Base-by-base conservation (phyloP, 2,329 filamentous ascomycete genomes). In the Lecanicillium sp. region DNA sequence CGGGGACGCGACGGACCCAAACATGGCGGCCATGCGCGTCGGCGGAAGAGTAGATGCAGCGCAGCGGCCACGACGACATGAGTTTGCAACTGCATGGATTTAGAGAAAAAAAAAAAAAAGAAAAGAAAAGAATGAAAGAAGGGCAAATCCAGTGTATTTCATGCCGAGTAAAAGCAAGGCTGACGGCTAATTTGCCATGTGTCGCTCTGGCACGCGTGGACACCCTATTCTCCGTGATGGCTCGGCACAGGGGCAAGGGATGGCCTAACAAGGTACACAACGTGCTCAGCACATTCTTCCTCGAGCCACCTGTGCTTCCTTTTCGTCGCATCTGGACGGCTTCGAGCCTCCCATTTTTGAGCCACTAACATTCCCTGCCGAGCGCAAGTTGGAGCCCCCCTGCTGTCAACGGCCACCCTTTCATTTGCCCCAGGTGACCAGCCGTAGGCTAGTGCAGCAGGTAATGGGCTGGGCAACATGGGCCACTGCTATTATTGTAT, bases 1-100 rank as follows among this genome's bases (percentile, higher is more conserved):
- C 40, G 38, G 33, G 26, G 23, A 27, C 47, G 40, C 40, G 40
- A 33, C 44, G 26, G 29, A 12, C 19, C 40, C 33, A 49, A 49
- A 49, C 47, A 49, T 30, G 35, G 19, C 5, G 6, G 19, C 24
- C 24, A 26, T 35, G n/a, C 26, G 26, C 21, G 37, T 23, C 9
- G 27, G 20, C 15, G 21, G 21, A 24, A 36, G 17, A 41, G 15
- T 9, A 35, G 11, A n/a, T n/a, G 12, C 27, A 17, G 44, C 44
- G 26, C 35, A 46, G 26, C 35, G 10, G 20, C 33, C 29, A 15
- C 20, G n/a, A n/a, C n/a, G n/a, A n/a, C n/a, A n/a, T n/a, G n/a
- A n/a, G n/a, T n/a, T n/a, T n/a, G n/a, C n/a, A 30, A 30, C 27
- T 30, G 27, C 27, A 8, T 30, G n/a, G n/a, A n/a, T n/a, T n/a